Evolutionary conservation across 192 early-diverging fungal genomes (phyloP), one percentile per base, ranked within the genome.

Genomic region (Coemansia umbellata): DNA sequence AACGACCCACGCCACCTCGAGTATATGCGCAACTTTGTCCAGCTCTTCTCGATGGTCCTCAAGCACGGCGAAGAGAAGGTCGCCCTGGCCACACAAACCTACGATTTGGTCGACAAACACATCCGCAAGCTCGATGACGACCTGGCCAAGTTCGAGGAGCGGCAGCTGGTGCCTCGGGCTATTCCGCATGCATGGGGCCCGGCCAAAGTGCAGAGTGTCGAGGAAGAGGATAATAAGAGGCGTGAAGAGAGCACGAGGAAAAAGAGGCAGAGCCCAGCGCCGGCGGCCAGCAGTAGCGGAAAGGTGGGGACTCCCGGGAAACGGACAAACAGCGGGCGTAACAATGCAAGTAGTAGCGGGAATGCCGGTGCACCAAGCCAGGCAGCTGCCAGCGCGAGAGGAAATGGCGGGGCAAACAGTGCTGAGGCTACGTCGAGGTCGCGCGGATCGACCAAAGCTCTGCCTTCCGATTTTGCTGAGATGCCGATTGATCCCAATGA

Each of bases 401-500:
- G n/a, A n/a, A n/a, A n/a, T n/a, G n/a, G n/a, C n/a, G n/a, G n/a
- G n/a, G n/a, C n/a, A n/a, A n/a, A n/a, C n/a, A n/a, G n/a, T n/a
- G n/a, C n/a, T n/a, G n/a, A n/a, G n/a, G n/a, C n/a, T n/a, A n/a
- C n/a, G n/a, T n/a, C n/a, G n/a, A n/a, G n/a, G n/a, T n/a, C n/a
- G n/a, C n/a, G n/a, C n/a, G n/a, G n/a, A n/a, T n/a, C n/a, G n/a
- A n/a, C n/a, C n/a, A 74, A 63, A 21, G 55, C 48, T 6, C 37
- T 42, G 1, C 54, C 59, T 8, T 58, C 57, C 7, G 53, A 68
- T 11, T 72, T 66, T 47, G 52, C 80, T 23, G 87, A 88, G 30
- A 69, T 91, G 68, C 82, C 91, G 0, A 91, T 96, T 50, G 94
- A 98, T 76, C 94, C 96, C 0, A 93, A 95, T 60, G 96, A 98